Evolutionary conservation across 192 early-diverging fungal species (phyloP), one percentile per base, ranked within the genome.

Genomic region (Coemansia sp.): DNA sequence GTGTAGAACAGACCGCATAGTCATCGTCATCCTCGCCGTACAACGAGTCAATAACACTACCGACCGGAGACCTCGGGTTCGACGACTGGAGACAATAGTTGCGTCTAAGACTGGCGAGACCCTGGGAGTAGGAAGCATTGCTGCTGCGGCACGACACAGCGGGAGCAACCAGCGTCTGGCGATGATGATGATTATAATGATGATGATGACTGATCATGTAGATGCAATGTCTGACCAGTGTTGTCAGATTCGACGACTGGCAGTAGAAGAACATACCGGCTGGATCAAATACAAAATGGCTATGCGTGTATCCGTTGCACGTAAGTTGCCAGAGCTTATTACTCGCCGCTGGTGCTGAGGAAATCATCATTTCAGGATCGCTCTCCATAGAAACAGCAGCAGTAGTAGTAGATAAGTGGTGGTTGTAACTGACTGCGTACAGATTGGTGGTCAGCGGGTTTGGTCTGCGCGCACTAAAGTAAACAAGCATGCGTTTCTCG

Each of bases 171-270:
- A 3, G 26, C 26, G 26, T 26, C 21, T n/a, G 22, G 57, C 11
- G 32, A 32, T 32, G 57, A 11, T 59, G 26, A 4, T 45, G 42
- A 19, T 59, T 1, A 4, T 45, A 4, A 19, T 13, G 47, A 49
- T 12, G 7, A 19, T 45, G n/a, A 8, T 56, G 16, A 0, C 5
- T 11, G 37, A 69, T 62, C 15, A 12, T n/a, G 61, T 69, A 69
- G 16, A 69, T 26, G 62, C 68, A 69, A 36, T 62, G 61, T 6
- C 68, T 51, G 6, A 56, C 41, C 3, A 54, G 61, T 36, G 68
- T 69, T 9, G 68, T 8, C 61, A 69, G 42, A 18, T 69, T 69
- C 5, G 68, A 69, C 54, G 68, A 69, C 68, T 69, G 68, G 61
- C 68, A 69, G 32, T 51, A 63, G 13, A 69, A 69, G 36, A 47